Conservation (phyloP, 2,329 filamentous ascomycete species). For the Orbilia ellipsospora region DNA sequence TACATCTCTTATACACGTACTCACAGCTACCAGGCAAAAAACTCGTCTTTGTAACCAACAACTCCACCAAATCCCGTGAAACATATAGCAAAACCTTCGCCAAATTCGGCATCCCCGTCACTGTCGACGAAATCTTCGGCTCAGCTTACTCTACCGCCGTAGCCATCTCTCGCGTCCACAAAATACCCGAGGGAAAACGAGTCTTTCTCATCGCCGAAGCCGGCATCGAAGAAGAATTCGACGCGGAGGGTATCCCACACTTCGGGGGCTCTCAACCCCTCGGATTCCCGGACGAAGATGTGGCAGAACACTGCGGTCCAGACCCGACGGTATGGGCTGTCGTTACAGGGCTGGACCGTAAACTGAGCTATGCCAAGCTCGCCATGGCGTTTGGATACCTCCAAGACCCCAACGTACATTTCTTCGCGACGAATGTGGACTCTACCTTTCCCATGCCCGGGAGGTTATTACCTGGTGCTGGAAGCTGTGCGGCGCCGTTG, state of each 20-base stretch:
- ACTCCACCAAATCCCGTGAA: slow-evolving; percentile 92
- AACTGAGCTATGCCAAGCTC: slow-evolving; percentile 94
- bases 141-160: slow-evolving; percentile 94
- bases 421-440: slow-evolving; percentile 93
- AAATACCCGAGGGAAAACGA: slow-evolving; percentile 81
- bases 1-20: slow-evolving; percentile 8
- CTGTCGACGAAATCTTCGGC: slow-evolving; percentile 91
- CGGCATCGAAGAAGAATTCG: slow-evolving; percentile 89
- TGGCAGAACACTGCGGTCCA: slow-evolving; percentile 68
- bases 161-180: slow-evolving; percentile 93
- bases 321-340: slow-evolving; percentile 92
- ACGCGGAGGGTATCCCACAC: slow-evolving; percentile 79
- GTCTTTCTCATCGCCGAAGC: slow-evolving; percentile 93
- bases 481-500: slow-evolving; percentile 78
- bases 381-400: slow-evolving; percentile 88
- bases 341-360: slow-evolving; percentile 89
- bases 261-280: slow-evolving; percentile 82
- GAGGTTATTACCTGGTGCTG: slow-evolving; percentile 89
- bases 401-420: slow-evolving; percentile 77
- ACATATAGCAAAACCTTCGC: slow-evolving; percentile 95
- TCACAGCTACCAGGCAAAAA: slow-evolving; percentile 75
- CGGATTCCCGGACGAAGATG: slow-evolving; percentile 47
- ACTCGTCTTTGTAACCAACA: slow-evolving; percentile 97
- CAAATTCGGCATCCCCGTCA: slow-evolving; percentile 79
- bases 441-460: slow-evolving; percentile 82